A percentile compares a stretch with the other conserved stretches of the same genome.
Evolutionary conservation across 805 yeast species (phyloP).

Genomic region (Saturnispora sanitii): DNA sequence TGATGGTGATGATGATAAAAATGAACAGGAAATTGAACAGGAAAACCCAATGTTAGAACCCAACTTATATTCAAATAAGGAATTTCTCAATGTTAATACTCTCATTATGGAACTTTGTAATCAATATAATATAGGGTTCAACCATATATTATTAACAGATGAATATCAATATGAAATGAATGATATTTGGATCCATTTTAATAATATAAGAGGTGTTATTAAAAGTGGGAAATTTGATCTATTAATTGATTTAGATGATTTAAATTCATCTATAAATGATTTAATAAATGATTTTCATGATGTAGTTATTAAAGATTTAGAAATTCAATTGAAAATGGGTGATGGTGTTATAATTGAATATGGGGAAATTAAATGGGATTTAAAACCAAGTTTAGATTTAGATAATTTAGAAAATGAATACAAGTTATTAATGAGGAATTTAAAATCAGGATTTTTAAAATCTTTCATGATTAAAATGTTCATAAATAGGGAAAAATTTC

Average conservation of each 20-base stretch:
- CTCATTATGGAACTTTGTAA: constrained; percentile 14
- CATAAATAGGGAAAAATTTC: neutral
- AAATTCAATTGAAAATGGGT: constrained; percentile 12
- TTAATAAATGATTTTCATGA: constrained; percentile 15
- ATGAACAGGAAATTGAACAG: too few species aligned
- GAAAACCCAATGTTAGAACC: too few species aligned
- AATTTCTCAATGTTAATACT: constrained; percentile 6
- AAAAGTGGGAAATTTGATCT: constrained; percentile 13
- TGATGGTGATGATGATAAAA: too few species aligned
- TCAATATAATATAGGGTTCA: constrained; percentile 16
- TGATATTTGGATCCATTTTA: constrained; percentile 16
- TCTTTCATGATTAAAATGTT: constrained; percentile 18
- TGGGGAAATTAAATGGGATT: too few species aligned
- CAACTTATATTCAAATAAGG: neutral
- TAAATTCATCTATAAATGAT: constrained; percentile 8
- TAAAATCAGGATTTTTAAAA: constrained; percentile 17
- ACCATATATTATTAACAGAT: constrained; percentile 20
- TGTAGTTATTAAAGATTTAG: constrained; percentile 14
- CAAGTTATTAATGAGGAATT: constrained; percentile 12
- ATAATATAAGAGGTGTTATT: constrained; percentile 7
- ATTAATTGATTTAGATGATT: constrained; percentile 18
- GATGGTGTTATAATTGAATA: constrained; percentile 14
- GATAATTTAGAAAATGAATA: neutral
- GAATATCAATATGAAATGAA: constrained; percentile 19
- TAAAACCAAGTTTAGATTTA: constrained; percentile 1